Evolutionary conservation across 2,329 filamentous ascomycete species (phyloP), one percentile per base, ranked within the genome.

Genomic region (Trichoderma sp.): DNA sequence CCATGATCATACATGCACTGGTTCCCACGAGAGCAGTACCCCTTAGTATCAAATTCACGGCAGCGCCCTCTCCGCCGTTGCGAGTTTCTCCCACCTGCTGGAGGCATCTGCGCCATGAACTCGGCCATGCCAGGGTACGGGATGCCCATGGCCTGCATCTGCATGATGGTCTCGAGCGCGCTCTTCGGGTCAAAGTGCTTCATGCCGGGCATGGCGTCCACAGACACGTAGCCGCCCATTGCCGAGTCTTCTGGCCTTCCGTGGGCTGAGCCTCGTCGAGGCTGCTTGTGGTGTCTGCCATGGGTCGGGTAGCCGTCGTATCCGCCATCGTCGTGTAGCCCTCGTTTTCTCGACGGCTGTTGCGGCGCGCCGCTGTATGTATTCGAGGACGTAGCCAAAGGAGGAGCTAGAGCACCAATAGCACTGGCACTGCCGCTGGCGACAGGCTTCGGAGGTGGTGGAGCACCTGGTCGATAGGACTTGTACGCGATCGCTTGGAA

Each of bases 1-100:
- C 85, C 86, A 72, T 94, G 91, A 69, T 92, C 87, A 70, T 85
- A 92, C 45, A 81, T 83, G 75, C 91, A 93, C 24, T 82, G 83
- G 70, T 81, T 85, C 3, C 90, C 89, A 45, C 87, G 79, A 6
- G 86, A 82, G 72, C 91, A 93, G 71, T 85, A 91, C 0, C 91
- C 91, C 69, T 90, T 90, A 1, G 79, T 85, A 65, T 92, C 89
- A 70, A 90, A 92, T 74, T 92, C 88, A 65, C 84, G 81, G 72
- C 90, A 93, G 65, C 65, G 81, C 64, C 81, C 76, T 68, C 77
- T 79, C 56, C 75, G 78, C 64, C 77, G 78, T 45, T 72, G 73
- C 47, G 73, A 71, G 65, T 41, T 68, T 61, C 64, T 69, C 14
- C 62, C 66, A n/a, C 66, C 67, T 7, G 34, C 15, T 28, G 70